A percentile compares a stretch with the other conserved stretches of the same genome.
These are phyloP conservation scores for Trematosphaeria pertusa DNA, from an alignment of 2,329 filamentous ascomycete species.

Conservation along the genomic window DNA sequence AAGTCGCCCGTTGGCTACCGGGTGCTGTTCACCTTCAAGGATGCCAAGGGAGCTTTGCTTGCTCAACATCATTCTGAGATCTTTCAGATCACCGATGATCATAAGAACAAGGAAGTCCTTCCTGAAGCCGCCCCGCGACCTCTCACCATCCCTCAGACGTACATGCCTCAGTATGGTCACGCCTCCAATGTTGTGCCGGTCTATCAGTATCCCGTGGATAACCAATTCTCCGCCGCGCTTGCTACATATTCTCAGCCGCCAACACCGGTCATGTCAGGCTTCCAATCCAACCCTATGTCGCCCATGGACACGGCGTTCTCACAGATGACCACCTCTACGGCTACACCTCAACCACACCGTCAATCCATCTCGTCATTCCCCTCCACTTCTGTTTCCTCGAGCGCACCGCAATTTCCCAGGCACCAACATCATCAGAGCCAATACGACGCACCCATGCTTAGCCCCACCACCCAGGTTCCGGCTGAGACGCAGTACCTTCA, in stretches of 20 bases:
- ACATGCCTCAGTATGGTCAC: slow-evolving; percentile 7
- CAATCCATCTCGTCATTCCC: slow-evolving; percentile 13
- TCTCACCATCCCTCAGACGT: slow-evolving; percentile 24
- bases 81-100: slow-evolving; percentile 98
- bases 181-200: slow-evolving; percentile 8
- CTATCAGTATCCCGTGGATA: too few relatives aligned
- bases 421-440: slow-evolving; percentile 31
- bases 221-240: too few relatives aligned
- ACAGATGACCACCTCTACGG: neutral
- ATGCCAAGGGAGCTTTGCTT: slow-evolving; percentile 75
- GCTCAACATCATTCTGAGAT: slow-evolving; percentile 77
- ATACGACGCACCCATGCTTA: slow-evolving; percentile 29
- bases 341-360: slow-evolving; percentile 1
- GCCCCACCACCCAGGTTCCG: slow-evolving; percentile 27
- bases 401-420: slow-evolving; percentile 3
- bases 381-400: slow-evolving; percentile 18
- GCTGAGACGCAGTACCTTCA: slow-evolving; percentile 27
- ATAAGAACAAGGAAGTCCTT: slow-evolving; percentile 69
- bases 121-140: slow-evolving; percentile 27
- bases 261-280: slow-evolving; percentile 28
- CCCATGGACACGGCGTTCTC: neutral
- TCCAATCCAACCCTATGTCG: slow-evolving; percentile 7
- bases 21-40: slow-evolving; percentile 94
- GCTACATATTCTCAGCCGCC: slow-evolving; percentile 20
- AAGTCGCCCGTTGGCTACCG: slow-evolving; percentile 78